These are phyloP conservation scores for Domatiomyces globalis DNA, from an alignment of 2,329 filamentous ascomycete genomes.

Conservation along the genomic window DNA sequence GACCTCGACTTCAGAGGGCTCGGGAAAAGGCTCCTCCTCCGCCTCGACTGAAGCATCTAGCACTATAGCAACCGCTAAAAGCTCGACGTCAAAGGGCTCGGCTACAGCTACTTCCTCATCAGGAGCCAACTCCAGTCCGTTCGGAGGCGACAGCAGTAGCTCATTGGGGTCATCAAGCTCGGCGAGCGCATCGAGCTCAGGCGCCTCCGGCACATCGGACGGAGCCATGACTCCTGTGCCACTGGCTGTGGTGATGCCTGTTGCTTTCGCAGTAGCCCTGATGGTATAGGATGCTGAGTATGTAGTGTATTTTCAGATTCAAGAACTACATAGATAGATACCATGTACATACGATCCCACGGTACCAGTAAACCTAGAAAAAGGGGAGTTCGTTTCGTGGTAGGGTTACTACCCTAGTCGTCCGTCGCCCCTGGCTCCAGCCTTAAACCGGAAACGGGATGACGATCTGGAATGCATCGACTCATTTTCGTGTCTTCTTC, in stretches of 20 bases:
- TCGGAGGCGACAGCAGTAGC: conserved; percentile 5
- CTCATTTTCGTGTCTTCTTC: background rate
- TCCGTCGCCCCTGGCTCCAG: background rate
- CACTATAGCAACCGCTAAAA: background rate
- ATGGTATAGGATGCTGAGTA: background rate
- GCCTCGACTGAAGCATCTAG: conserved; percentile 4
- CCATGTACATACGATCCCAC: too few species aligned
- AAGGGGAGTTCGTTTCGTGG: too few species aligned
- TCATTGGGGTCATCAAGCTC: background rate
- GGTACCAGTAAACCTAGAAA: too few species aligned
- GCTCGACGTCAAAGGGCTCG: background rate
- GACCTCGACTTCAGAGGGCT: too few species aligned
- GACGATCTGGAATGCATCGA: background rate
- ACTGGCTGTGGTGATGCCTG: background rate
- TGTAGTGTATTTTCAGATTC: too few species aligned
- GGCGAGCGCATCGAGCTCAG: background rate
- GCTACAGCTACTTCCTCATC: conserved; percentile 4
- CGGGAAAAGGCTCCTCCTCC: conserved; percentile 42
- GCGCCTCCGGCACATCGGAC: background rate
- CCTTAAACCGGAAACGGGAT: background rate
- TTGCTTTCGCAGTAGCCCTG: background rate
- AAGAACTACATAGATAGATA: background rate
- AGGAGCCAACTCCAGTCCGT: conserved; percentile 8
- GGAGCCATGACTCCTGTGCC: background rate
- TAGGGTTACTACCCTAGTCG: too few species aligned